Evolutionary conservation across 805 yeast species (phyloP).

Genomic region (Metschnikowia lachancei): DNA sequence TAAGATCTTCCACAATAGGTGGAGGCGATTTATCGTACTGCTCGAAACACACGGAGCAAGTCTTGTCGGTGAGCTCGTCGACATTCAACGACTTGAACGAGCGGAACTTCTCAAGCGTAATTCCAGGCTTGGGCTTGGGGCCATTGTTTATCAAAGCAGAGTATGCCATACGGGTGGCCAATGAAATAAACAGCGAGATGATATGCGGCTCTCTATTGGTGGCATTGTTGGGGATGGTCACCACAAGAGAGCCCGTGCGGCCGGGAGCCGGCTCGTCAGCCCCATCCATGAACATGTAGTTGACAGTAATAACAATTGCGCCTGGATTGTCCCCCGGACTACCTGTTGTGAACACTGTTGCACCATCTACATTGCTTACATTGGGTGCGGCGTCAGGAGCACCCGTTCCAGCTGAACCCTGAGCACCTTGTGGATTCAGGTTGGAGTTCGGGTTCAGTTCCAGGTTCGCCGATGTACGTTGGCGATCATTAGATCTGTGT

Average conservation of each 20-base stretch:
- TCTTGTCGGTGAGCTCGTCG: conserved; percentile 27
- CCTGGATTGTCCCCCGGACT: conserved; percentile 23
- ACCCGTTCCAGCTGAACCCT: neutral
- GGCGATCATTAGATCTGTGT: neutral
- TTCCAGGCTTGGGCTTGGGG: conserved; percentile 49
- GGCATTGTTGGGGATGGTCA: conserved; percentile 67
- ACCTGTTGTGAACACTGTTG: conserved; percentile 9
- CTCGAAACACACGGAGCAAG: conserved; percentile 69
- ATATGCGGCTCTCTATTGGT: conserved; percentile 57
- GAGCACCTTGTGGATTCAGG: neutral
- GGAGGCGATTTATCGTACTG: conserved; percentile 20
- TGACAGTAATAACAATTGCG: conserved; percentile 44
- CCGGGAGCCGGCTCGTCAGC: conserved; percentile 37
- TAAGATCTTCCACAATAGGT: conserved; percentile 2
- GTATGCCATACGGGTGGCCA: conserved; percentile 70
- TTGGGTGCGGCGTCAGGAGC: neutral
- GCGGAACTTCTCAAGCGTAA: conserved; percentile 52
- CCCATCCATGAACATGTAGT: conserved; percentile 43
- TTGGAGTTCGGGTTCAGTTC: neutral
- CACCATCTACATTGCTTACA: conserved; percentile 7
- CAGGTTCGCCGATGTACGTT: neutral
- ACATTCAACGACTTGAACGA: conserved; percentile 39
- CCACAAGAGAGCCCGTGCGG: conserved; percentile 56
- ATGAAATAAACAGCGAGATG: conserved; percentile 56
- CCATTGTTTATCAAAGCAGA: conserved; percentile 52